Evolutionary conservation across 176 grass and related monocot species (phyloP).

Genomic region (Thalia dealbata): DNA sequence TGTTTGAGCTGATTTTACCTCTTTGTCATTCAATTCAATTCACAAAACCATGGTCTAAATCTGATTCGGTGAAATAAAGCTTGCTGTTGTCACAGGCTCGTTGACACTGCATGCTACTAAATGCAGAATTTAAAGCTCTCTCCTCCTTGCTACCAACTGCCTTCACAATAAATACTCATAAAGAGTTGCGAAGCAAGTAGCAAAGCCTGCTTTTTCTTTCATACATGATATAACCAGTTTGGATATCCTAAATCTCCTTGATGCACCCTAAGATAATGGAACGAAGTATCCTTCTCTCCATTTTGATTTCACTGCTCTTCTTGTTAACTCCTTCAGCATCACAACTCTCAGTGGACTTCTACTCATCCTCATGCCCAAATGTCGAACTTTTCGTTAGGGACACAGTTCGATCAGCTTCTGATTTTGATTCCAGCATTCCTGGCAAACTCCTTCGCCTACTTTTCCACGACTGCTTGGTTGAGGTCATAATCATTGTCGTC

Average conservation of each 20-base stretch:
- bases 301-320: constrained; percentile 7
- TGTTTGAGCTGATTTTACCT: neutral
- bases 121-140: neutral
- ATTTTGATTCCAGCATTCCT: constrained; percentile 42
- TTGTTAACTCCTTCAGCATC: constrained; percentile 10
- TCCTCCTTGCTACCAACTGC: neutral
- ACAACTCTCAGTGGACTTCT: constrained; percentile 56
- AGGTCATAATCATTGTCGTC: constrained; percentile 30
- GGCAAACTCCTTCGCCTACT: constrained; percentile 84
- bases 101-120: neutral
- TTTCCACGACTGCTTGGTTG: constrained; percentile 93
- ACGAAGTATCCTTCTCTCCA: neutral
- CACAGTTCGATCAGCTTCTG: constrained; percentile 45
- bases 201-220: neutral
- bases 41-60: neutral
- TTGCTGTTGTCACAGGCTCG: neutral
- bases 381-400: constrained; percentile 59
- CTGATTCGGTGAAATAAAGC: neutral
- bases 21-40: neutral
- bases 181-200: neutral
- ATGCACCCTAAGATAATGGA: neutral
- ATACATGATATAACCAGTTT: neutral
- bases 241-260: neutral
- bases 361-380: constrained; percentile 55
- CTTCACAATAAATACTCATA: neutral